A percentile compares a stretch with the other conserved stretches of the same genome.
Evolutionary conservation across 495 filamentous ascomycete genomes (phyloP).

Genomic region (Neurospora tetraspora): DNA sequence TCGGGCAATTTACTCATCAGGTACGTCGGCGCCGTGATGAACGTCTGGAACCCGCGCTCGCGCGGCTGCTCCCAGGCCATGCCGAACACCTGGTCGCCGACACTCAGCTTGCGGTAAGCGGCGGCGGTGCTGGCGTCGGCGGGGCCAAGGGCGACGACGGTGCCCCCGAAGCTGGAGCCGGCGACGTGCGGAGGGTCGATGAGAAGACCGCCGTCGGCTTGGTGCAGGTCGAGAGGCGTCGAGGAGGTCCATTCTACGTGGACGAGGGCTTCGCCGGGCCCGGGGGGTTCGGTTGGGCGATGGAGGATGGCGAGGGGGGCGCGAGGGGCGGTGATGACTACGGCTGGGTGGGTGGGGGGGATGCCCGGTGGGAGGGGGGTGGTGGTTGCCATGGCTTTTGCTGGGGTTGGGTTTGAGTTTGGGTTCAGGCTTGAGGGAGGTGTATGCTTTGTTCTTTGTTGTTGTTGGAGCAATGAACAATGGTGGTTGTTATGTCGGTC

Average conservation of each 20-base stretch:
- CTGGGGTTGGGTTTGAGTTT: not conserved
- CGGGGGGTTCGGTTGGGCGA: constrained; percentile 29
- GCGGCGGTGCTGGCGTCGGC: constrained; percentile 16
- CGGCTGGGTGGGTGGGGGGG: constrained; percentile 27
- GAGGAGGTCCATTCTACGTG: constrained; percentile 41
- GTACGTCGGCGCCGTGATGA: constrained; percentile 27
- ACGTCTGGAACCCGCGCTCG: constrained; percentile 38
- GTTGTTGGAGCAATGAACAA: not conserved
- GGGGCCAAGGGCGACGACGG: constrained; percentile 33
- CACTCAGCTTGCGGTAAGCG: not conserved
- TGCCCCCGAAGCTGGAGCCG: constrained; percentile 33
- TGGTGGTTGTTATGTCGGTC: not conserved
- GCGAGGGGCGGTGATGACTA: constrained; percentile 27
- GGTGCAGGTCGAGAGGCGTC: constrained; percentile 45
- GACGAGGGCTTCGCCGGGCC: constrained; percentile 27
- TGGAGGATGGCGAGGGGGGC: constrained; percentile 25
- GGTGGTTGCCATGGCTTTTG: not conserved
- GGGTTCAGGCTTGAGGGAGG: not conserved
- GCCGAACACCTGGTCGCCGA: constrained; percentile 40
- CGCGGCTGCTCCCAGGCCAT: constrained; percentile 29
- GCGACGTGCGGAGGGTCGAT: constrained; percentile 29
- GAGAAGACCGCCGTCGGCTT: constrained; percentile 40
- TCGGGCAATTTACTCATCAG: constrained; percentile 28
- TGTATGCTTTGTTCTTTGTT: not conserved
- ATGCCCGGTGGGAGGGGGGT: constrained; percentile 8